Conservation (phyloP, 1,284 basidiomycete genomes). For the Apiotrichum akiyoshidainum region DNA sequence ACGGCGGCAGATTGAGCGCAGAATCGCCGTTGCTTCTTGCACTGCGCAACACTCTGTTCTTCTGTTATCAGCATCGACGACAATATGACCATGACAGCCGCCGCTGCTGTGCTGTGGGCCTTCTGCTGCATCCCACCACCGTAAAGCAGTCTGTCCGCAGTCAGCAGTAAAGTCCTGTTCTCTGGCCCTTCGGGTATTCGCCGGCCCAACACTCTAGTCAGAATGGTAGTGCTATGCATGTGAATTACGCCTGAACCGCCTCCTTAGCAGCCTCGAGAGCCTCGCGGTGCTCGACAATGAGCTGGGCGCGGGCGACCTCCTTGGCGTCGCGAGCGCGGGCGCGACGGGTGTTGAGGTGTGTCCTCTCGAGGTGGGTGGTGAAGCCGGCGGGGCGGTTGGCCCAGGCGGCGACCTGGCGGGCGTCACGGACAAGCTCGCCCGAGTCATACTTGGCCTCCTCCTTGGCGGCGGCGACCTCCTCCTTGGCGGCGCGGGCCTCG, state of each 20-base stretch:
- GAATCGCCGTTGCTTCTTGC: too few relatives aligned
- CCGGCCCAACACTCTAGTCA: not conserved
- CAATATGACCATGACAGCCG: too few relatives aligned
- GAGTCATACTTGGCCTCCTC: slow-evolving; percentile 1
- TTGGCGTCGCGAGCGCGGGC: slow-evolving; percentile 24
- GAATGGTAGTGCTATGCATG: slow-evolving; percentile 8
- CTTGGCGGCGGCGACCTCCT: slow-evolving; percentile 3
- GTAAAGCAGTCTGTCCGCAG: too few relatives aligned
- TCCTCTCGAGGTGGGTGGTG: slow-evolving; percentile 33
- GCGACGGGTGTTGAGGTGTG: slow-evolving; percentile 36
- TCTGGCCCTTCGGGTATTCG: too few relatives aligned
- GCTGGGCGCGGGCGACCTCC: slow-evolving; percentile 23
- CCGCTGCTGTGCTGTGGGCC: too few relatives aligned
- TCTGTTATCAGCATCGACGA: too few relatives aligned
- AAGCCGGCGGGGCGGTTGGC: slow-evolving; percentile 28
- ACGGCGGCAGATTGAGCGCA: too few relatives aligned
- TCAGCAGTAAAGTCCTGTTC: too few relatives aligned
- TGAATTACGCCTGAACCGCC: slow-evolving; percentile 1
- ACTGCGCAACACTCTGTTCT: too few relatives aligned
- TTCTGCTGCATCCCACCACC: too few relatives aligned
- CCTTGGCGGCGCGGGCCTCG: not conserved
- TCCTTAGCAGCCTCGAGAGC: slow-evolving; percentile 4
- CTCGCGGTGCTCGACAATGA: slow-evolving; percentile 7
- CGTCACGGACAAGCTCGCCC: slow-evolving; percentile 16
- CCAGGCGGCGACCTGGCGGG: slow-evolving; percentile 32